Conservation (phyloP, 139 green algal genomes). For the Haematococcus sp. region DNA sequence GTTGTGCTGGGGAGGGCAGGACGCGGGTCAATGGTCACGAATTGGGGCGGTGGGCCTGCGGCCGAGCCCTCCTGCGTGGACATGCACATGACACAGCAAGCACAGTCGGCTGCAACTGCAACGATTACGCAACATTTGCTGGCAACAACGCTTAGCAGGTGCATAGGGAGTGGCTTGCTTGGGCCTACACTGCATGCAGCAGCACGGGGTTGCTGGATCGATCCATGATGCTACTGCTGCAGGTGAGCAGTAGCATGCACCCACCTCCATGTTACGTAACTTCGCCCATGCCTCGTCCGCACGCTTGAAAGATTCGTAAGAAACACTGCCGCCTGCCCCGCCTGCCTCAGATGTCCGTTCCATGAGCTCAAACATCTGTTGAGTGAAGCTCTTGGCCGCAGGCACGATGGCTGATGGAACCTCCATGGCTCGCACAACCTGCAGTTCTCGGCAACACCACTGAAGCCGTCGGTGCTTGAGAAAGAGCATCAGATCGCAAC, state of each 20-base stretch:
- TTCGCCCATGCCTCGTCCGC: slow-evolving; percentile 69
- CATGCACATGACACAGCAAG: background rate
- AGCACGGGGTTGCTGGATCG: background rate
- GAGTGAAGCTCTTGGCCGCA: no score
- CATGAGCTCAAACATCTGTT: no score
- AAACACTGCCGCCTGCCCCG: slow-evolving; percentile 75
- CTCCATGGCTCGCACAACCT: no score
- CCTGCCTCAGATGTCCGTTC: slow-evolving; percentile 17
- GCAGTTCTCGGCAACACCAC: background rate
- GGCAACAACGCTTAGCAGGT: no score
- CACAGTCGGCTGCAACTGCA: background rate
- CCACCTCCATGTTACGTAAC: slow-evolving; percentile 44
- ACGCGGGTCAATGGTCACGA: background rate
- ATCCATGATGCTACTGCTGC: background rate
- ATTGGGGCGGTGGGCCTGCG: background rate
- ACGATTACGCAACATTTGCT: background rate
- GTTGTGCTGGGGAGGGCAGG: background rate
- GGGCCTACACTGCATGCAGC: background rate
- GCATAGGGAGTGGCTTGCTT: background rate
- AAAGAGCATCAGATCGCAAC: no score
- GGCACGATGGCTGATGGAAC: no score
- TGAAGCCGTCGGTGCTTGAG: no score
- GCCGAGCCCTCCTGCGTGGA: slow-evolving; percentile 12
- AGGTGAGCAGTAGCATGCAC: no score
- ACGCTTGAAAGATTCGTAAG: slow-evolving; percentile 61